These are phyloP conservation scores for Colletotrichum siamense DNA, from an alignment of 2,329 filamentous ascomycete species.

Conservation along the genomic window DNA sequence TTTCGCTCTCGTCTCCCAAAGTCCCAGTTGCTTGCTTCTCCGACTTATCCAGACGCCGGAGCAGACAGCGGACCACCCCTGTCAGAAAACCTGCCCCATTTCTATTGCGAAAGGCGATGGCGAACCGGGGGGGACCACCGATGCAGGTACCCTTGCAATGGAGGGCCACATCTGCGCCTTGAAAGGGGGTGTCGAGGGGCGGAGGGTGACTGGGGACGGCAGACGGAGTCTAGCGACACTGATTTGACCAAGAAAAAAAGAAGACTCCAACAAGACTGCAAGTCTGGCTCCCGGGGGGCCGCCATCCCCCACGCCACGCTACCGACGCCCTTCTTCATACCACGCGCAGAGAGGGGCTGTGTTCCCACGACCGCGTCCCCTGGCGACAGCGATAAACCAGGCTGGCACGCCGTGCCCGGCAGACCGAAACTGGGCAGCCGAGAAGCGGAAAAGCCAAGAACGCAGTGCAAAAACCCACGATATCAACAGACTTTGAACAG, in stretches of 20 bases:
- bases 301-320: background rate
- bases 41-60: background rate
- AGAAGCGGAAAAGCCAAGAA: background rate
- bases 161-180: slow-evolving; percentile 4
- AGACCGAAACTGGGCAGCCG: background rate
- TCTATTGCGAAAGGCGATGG: slow-evolving; percentile 4
- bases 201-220: background rate
- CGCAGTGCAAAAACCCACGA: background rate
- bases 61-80: background rate
- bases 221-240: background rate
- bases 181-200: background rate
- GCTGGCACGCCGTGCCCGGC: background rate
- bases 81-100: background rate
- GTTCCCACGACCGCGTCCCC: background rate
- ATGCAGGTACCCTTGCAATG: slow-evolving; percentile 1
- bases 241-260: background rate
- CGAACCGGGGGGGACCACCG: background rate
- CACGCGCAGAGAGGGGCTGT: background rate
- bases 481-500: background rate
- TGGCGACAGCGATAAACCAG: background rate
- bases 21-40: background rate
- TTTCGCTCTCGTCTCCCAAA: background rate
- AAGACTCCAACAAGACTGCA: background rate
- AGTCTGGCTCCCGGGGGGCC: background rate
- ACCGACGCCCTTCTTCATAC: background rate